Evolutionary conservation across 208 protist genomes (phyloP), one percentile per base, ranked within the genome.

Genomic region (Porcisia deanei): DNA sequence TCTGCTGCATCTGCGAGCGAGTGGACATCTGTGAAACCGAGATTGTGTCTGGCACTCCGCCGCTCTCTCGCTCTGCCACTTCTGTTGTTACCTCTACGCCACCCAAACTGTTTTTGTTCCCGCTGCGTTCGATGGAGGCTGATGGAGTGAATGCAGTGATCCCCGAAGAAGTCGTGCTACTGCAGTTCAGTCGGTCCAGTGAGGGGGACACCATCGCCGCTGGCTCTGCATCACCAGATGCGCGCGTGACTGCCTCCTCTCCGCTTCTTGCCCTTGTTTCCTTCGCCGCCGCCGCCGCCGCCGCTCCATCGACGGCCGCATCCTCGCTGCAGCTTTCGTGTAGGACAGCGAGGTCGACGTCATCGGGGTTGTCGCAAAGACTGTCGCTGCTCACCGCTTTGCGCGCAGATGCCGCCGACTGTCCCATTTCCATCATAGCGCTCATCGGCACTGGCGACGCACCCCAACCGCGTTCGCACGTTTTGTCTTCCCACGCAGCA

Each of bases 401-500:
- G 63, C 16, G 63, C 25, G 3, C 14, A 41, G 47, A 10, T 20
- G 49, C 25, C 25, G 25, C 2, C 30, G 30, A 57, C 22, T 57
- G 25, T 25, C 10, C n/a, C 7, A 47, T 22, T 20, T 30, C 68
- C 68, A 61, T 34, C 20, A 45, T 9, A 45, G 37, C 30, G 8
- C 18, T 34, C 8, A 49, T 7, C 22, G 37, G 68, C 53, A 45
- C 4, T 30, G 68, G 25, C 49, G 8, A 34, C 2, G 30, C 14
- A 5, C 14, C 52, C 22, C 57, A 68, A 8, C 22, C 65, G 22
- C 78, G 67, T 68, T 82, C 78, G 5, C 71, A 43, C 45, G 75
- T 30, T 73, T 88, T 88, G 43, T 80, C 74, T 37, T 58, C 64
- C 84, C 84, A 88, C 41, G 75, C 73, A 3, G 37, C 59, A 30